phyloP scores from a whole-genome alignment of 257 asterid species.

The Asclepias syriaca region DNA sequence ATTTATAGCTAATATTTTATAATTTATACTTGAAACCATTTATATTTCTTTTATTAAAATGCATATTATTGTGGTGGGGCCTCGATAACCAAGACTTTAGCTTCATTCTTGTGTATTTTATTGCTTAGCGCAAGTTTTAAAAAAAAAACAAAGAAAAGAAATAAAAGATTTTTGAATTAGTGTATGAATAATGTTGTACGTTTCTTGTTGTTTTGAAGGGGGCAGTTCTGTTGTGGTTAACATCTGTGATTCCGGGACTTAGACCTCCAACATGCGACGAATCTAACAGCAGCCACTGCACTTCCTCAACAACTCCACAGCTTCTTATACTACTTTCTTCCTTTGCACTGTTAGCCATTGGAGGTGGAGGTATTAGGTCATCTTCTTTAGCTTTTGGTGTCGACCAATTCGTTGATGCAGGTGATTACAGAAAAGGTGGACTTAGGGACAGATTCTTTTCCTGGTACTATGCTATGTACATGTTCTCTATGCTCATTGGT shows the following conservation, averaged over 20 bases:
- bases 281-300: conserved; percentile 20
- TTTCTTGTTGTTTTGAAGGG: conserved; percentile 41
- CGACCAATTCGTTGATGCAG: conserved; percentile 44
- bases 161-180: too few species aligned
- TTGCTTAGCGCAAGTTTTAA: too few species aligned
- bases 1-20: too few species aligned
- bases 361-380: conserved; percentile 62
- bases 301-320: conserved; percentile 39
- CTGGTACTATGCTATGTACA: conserved; percentile 59
- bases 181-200: not conserved
- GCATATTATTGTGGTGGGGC: too few species aligned
- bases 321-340: conserved; percentile 33
- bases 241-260: conserved; percentile 48
- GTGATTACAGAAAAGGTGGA: conserved; percentile 11
- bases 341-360: conserved; percentile 57
- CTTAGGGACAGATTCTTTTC: conserved; percentile 41
- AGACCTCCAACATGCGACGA: conserved; percentile 57
- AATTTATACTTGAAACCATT: too few species aligned
- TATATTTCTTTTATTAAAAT: too few species aligned
- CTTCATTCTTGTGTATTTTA: too few species aligned
- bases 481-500: conserved; percentile 39
- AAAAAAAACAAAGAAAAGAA: too few species aligned
- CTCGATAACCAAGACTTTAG: too few species aligned
- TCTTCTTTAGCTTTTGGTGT: conserved; percentile 68
- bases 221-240: conserved; percentile 48